Conservation (phyloP, 495 filamentous ascomycete species). For the Xylaria longipes region DNA sequence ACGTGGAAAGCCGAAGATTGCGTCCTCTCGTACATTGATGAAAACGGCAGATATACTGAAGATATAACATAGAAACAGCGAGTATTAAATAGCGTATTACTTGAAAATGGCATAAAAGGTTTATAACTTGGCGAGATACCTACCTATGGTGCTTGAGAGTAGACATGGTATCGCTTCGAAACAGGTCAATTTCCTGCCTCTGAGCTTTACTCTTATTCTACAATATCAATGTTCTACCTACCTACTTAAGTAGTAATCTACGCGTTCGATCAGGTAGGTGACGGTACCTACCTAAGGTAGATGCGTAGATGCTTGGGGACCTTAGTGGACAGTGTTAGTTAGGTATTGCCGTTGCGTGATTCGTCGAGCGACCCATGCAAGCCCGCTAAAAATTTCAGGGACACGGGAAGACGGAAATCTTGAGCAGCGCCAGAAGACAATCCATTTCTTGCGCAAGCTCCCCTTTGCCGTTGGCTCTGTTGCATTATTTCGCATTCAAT, state of each 20-base stretch:
- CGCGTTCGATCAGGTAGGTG: background rate
- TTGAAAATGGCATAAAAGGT: background rate
- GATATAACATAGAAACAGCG: slow-evolving; percentile 3
- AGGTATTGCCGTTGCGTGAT: slow-evolving; percentile 2
- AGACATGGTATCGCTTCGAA: background rate
- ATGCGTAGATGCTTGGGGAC: too few species aligned
- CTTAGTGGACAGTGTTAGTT: background rate
- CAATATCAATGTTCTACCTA: too few species aligned
- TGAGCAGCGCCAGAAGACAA: background rate
- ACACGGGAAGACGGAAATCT: slow-evolving; percentile 19
- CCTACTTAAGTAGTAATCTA: too few species aligned
- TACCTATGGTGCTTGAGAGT: background rate
- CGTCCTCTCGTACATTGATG: background rate
- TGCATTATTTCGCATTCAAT: background rate
- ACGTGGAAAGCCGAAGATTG: background rate
- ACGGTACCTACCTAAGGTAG: too few species aligned
- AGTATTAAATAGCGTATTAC: background rate
- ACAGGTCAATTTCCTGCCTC: background rate
- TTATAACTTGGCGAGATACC: background rate
- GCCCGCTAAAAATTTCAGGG: slow-evolving; percentile 46
- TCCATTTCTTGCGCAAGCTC: slow-evolving; percentile 1
- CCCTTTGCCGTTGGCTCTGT: background rate
- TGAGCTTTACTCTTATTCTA: too few species aligned
- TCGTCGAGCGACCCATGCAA: slow-evolving; percentile 4
- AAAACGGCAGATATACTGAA: background rate